phyloP scores from a whole-genome alignment of 495 filamentous ascomycete species.

The Viridothelium virens region DNA sequence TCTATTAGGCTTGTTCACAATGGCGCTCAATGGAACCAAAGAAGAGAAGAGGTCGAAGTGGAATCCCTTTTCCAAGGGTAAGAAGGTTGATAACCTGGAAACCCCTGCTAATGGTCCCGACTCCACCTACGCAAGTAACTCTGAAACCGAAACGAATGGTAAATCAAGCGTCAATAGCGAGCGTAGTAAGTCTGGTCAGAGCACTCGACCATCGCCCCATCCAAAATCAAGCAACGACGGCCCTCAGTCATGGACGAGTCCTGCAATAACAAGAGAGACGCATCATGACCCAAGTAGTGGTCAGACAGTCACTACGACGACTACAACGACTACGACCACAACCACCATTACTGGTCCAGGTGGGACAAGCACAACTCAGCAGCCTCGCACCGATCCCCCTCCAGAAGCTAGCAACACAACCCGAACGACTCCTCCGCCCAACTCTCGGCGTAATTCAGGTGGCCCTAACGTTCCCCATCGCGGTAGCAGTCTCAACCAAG shows the following conservation, averaged over 20 bases:
- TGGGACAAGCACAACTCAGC: neutral
- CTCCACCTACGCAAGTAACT: slow-evolving; percentile 8
- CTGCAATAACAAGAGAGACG: neutral
- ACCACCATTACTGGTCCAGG: slow-evolving; percentile 7
- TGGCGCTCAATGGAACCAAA: slow-evolving; percentile 1
- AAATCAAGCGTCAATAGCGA: slow-evolving; percentile 9
- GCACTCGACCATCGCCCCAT: neutral
- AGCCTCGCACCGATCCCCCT: neutral
- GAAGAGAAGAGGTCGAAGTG: slow-evolving; percentile 10
- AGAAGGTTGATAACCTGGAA: slow-evolving; percentile 8
- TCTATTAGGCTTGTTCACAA: neutral
- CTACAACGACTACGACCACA: neutral
- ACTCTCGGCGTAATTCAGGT: neutral
- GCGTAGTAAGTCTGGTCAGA: slow-evolving; percentile 1
- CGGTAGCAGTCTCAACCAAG: slow-evolving; percentile 7
- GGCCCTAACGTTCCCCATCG: neutral
- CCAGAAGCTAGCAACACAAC: neutral
- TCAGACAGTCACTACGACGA: neutral
- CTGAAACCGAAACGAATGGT: slow-evolving; percentile 2
- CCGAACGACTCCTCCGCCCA: neutral
- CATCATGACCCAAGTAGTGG: slow-evolving; percentile 2
- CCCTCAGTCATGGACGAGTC: slow-evolving; percentile 8
- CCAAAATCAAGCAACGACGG: neutral
- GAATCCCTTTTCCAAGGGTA: slow-evolving; percentile 7
- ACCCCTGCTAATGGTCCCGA: slow-evolving; percentile 1